Conservation (phyloP, 1,284 basidiomycete genomes). For the Cryptococcus sp. region DNA sequence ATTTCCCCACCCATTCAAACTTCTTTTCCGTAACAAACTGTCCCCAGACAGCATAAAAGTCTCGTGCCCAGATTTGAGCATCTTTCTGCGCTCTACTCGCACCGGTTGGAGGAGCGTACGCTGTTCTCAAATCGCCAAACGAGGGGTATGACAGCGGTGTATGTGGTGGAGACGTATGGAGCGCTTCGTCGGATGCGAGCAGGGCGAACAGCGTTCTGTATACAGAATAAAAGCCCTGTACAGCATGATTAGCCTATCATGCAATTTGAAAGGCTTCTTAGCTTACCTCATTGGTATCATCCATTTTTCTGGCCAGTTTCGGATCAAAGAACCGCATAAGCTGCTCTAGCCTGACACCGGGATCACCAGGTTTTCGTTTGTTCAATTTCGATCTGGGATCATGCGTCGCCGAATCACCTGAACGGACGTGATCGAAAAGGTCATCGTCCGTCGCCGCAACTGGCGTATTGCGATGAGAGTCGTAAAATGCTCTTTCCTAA, state of each 20-base stretch:
- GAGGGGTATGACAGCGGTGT: conserved; percentile 64
- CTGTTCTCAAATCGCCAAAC: conserved; percentile 79
- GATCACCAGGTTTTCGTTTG: conserved; percentile 67
- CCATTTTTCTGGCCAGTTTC: conserved; percentile 68
- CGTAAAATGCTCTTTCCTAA: conserved; percentile 97
- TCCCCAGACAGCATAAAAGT: conserved; percentile 85
- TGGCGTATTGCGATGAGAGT: conserved; percentile 87
- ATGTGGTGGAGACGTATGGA: conserved; percentile 58
- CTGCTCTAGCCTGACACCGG: conserved; percentile 78
- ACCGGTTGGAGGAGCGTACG: conserved; percentile 60
- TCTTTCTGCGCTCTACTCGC: conserved; percentile 53
- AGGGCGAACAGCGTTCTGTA: conserved; percentile 87
- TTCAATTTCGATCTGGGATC: conserved; percentile 56
- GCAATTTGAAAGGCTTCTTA: conserved; percentile 2
- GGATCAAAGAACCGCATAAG: conserved; percentile 83
- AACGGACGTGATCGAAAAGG: conserved; percentile 80
- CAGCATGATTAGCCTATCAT: conserved; percentile 3
- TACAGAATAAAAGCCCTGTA: conserved; percentile 84
- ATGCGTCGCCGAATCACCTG: conserved; percentile 57
- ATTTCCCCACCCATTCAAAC: conserved; percentile 86
- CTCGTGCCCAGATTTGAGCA: conserved; percentile 57
- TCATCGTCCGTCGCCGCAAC: conserved; percentile 79
- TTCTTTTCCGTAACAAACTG: conserved; percentile 87
- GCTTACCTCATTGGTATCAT: conserved; percentile 69
- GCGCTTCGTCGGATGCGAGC: conserved; percentile 77